Conservation (phyloP, 2,329 filamentous ascomycete genomes). For the Penicillium sp. region DNA sequence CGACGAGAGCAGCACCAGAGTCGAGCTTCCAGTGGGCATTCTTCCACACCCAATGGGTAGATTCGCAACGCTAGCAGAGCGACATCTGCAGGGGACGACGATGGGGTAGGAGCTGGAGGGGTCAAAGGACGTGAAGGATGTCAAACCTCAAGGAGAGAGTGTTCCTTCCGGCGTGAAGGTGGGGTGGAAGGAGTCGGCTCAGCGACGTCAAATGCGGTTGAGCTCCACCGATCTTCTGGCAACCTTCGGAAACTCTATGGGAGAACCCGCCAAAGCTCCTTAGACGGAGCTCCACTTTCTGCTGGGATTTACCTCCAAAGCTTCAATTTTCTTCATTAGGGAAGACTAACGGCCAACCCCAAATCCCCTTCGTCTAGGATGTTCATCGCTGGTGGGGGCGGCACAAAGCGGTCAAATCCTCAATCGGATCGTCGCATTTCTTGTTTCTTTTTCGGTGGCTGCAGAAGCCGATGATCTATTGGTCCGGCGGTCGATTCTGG, state of each 20-base stretch:
- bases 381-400: constrained; percentile 7
- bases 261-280: constrained; percentile 15
- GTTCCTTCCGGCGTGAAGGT: constrained; percentile 26
- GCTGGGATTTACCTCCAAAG: not conserved
- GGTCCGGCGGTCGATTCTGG: not conserved
- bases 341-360: not conserved
- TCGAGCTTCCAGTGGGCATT: constrained; percentile 35
- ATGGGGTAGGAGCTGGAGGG: constrained; percentile 12
- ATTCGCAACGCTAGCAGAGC: constrained; percentile 17
- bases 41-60: constrained; percentile 29
- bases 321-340: constrained; percentile 1
- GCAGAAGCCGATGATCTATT: constrained; percentile 12
- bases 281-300: constrained; percentile 18
- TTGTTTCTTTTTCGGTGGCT: constrained; percentile 9
- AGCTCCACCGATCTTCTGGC: constrained; percentile 39
- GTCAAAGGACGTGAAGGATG: constrained; percentile 12
- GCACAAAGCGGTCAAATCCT: constrained; percentile 16
- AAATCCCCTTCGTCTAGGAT: not conserved
- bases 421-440: constrained; percentile 19
- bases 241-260: constrained; percentile 33
- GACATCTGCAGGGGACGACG: constrained; percentile 18
- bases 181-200: constrained; percentile 36
- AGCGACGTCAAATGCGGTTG: constrained; percentile 40
- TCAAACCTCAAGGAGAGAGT: constrained; percentile 19
- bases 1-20: constrained; percentile 38